Conservation (phyloP, 2,329 filamentous ascomycete genomes). For the Botrytis paeoniae region DNA sequence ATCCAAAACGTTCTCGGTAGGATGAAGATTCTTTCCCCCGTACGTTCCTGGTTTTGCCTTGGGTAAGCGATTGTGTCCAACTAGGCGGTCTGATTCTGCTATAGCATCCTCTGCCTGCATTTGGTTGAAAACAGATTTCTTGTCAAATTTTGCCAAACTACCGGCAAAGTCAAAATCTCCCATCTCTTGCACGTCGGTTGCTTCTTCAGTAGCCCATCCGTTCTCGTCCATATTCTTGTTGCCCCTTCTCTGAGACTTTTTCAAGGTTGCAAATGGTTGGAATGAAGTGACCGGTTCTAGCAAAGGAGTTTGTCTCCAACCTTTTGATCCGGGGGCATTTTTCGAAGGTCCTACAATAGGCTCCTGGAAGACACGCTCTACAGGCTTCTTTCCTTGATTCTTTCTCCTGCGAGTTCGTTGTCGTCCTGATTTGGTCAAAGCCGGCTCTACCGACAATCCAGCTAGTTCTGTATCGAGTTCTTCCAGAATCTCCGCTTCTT, state of each 20-base stretch:
- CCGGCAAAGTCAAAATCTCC: constrained; percentile 92
- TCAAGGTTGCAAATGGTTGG: constrained; percentile 60
- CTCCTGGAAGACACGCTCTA: constrained; percentile 38
- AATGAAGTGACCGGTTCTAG: constrained; percentile 61
- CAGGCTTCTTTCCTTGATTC: constrained; percentile 34
- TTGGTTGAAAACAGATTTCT: constrained; percentile 85
- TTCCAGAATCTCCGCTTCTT: constrained; percentile 28
- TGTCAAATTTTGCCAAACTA: constrained; percentile 92
- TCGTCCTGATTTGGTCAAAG: constrained; percentile 34
- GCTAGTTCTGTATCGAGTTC: constrained; percentile 28
- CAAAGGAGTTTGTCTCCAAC: constrained; percentile 66
- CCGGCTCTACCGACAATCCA: constrained; percentile 25
- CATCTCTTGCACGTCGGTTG: constrained; percentile 88
- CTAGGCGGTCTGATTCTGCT: constrained; percentile 86
- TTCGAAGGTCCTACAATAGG: constrained; percentile 45
- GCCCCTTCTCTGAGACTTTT: constrained; percentile 48
- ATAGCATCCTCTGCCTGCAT: constrained; percentile 85
- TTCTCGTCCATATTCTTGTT: constrained; percentile 55
- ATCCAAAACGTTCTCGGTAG: constrained; percentile 87
- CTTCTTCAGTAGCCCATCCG: constrained; percentile 94
- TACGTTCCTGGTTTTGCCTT: constrained; percentile 62
- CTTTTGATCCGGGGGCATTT: constrained; percentile 53
- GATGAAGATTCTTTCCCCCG: constrained; percentile 86
- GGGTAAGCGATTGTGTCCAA: constrained; percentile 76
- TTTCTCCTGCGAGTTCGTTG: constrained; percentile 46